Base-by-base conservation (phyloP, 2,329 filamentous ascomycete genomes). In the Microthyrium microscopicum region DNA sequence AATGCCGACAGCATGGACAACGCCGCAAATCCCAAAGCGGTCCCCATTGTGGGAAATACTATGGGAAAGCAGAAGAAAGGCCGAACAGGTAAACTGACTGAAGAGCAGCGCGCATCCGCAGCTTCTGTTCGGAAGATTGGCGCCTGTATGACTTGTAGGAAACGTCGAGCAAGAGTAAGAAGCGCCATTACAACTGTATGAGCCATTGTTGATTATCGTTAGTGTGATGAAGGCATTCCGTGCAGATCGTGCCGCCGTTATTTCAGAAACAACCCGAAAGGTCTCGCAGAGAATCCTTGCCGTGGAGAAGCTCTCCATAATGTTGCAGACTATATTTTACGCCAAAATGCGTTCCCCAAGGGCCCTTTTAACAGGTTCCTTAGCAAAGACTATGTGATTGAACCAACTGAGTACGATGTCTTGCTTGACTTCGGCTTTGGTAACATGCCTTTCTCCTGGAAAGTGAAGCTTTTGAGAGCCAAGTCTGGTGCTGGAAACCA, bases 151-250 rank as follows among this genome's bases (percentile, higher is more conserved):
- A 26, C 13, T n/a, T 39, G 36, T 27, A 20, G 34, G n/a, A 13
- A 13, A 13, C 26, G 36, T 17, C 31, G 33, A 26, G 29, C 16
- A 7, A 36, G 29, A 22, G 36, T 39, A 30, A 21, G 16, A 3
- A 3, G 24, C 4, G 20, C 20, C 24, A 21, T 26, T 20, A 9
- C 13, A 11, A 13, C 15, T n/a, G 9, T 7, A 13, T 7, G 8
- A 36, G 9, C 7, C n/a, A 15, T 9, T 7, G 24, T 13, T 35
- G 9, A 26, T 20, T 13, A 9, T 22, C 29, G 17, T 8, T 18
- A 44, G 41, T 57, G 54, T 31, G 54, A 57, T 31, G 44, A 48
- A n/a, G 54, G 54, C 1, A 52, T 48, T 22, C 54, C 54, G 8
- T 57, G 54, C 44, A 49, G 45, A 24, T 44, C 52, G 2, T 57